Evolutionary conservation across 176 grass and related monocot genomes (phyloP).

Genomic region (Metroxylon sagu): DNA sequence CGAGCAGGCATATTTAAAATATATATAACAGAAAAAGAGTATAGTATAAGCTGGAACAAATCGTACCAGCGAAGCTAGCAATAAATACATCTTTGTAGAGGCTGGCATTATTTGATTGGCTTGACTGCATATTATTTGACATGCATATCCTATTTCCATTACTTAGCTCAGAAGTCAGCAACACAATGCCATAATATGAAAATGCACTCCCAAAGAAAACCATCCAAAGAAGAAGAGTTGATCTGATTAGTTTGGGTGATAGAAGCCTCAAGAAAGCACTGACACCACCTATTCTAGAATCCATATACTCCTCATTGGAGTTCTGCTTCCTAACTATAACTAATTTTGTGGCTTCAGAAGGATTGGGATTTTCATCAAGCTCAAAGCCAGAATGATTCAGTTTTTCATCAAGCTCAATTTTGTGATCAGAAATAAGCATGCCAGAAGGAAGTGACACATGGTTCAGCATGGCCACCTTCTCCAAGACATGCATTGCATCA

Average conservation of each 20-base stretch:
- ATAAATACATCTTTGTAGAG: conserved; percentile 80
- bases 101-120: conserved; percentile 34
- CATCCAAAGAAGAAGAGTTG: conserved; percentile 73
- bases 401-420: conserved; percentile 32
- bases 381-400: conserved; percentile 7
- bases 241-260: conserved; percentile 66
- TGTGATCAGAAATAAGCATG: conserved; percentile 34
- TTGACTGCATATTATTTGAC: conserved; percentile 16
- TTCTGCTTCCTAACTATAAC: conserved; percentile 31
- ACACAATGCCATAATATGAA: conserved; percentile 83
- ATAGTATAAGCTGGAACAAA: conserved; percentile 1
- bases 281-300: conserved; percentile 37
- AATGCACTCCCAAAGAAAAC: conserved; percentile 85
- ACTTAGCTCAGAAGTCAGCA: conserved; percentile 71
- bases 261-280: conserved; percentile 60
- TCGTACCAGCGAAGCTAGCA: conserved; percentile 73
- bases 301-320: conserved; percentile 16
- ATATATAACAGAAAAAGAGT: background rate
- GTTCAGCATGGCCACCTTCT: conserved; percentile 69
- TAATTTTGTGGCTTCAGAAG: conserved; percentile 34
- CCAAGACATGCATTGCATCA: conserved; percentile 66
- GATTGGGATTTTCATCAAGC: conserved; percentile 38
- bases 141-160: conserved; percentile 59
- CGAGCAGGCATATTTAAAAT: no score
- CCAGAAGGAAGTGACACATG: conserved; percentile 55